Evolutionary conservation across 306 rosid species (phyloP), one percentile per base, ranked within the genome.

Genomic region (Astragalus membranaceus): DNA sequence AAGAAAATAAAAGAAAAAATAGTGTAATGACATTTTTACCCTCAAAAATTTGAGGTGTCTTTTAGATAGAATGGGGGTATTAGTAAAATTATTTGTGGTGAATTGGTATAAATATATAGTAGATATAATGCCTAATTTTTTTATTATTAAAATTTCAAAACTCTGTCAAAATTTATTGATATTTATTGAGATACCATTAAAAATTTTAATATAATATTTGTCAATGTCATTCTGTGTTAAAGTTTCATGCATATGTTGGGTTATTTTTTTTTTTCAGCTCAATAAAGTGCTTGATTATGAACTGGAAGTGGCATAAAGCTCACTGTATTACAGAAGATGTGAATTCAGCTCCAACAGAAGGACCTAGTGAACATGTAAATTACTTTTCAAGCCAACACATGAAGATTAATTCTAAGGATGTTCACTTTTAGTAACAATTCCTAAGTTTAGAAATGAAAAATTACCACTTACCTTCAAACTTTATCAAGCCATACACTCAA

Each of bases 241-340:
- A 32, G 14, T 47, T 63, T 52, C 46, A 51, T 42, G 39, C 46
- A 4, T n/a, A 43, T 75, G 49, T 17, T 53, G 39, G 39, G 6
- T 20, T 44, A 4, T 47, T 8, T 54, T 9, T 56, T 9, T 17
- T 14, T 33, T 56, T 16, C 81, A 81, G 85, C 65, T 81, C 81
- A 5, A 8, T 26, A 11, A 81, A 61, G 42, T 81, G 85, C 53
- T 67, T 81, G 48, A 76, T 81, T 17, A 55, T 8, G 29, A 63
- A 81, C 5, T 76, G 85, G 81, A 29, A 13, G 72, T 72, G 76
- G 81, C 85, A 81, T 61, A 81, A 81, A 67, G 15, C 20, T 32
- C 41, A 72, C 0, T 81, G 85, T 67, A 53, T 42, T 72, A 51
- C 69, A 8, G 4, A 20, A 23, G 47, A 75, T 1, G 58, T 35